Evolutionary conservation across 257 asterid genomes (phyloP), one percentile per base, ranked within the genome.

Genomic region (Solanum bulbocastanum): DNA sequence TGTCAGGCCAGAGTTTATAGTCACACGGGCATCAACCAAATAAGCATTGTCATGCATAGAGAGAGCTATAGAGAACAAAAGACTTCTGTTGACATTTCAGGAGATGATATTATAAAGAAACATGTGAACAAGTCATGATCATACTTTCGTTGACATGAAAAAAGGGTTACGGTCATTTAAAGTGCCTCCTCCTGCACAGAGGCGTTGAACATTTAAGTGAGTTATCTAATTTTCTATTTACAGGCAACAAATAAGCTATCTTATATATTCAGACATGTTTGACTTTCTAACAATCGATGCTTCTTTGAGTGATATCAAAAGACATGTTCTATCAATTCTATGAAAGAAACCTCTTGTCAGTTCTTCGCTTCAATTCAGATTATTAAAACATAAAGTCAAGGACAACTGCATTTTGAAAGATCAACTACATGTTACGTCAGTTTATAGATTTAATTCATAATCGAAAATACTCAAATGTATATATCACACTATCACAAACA

Each of bases 181-280:
- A 71, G 89, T 90, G 94, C 84, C 95, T 91, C 92, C 90, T 91
- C 91, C 88, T 52, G n/a, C 87, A 88, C 30, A 87, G 90, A 93
- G 89, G 91, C 90, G 91, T 60, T 87, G 90, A 37, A 9, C 69
- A 78, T 72, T 76, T 84, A 60, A 86, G 82, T 22, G 86, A 87
- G 83, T 89, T 86, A 46, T 85, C 69, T 36, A 83, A 81, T 81
- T 81, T 79, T 81, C 85, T 81, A 42, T 79, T 81, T 30, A 81
- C 42, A 81, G 40, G 68, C 68, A 46, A 44, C 33, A 65, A 81
- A 46, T 81, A 37, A 46, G 39, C 40, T 13, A 4, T 37, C 33
- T 40, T 76, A 40, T 76, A 78, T 16, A 79, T 79, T 25, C 68
- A 30, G 68, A 9, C 42, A 30, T 81, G 39, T 32, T 81, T 46